These are phyloP conservation scores for Alternaria sp. DNA, from an alignment of 2,329 filamentous ascomycete genomes.

Conservation along the genomic window DNA sequence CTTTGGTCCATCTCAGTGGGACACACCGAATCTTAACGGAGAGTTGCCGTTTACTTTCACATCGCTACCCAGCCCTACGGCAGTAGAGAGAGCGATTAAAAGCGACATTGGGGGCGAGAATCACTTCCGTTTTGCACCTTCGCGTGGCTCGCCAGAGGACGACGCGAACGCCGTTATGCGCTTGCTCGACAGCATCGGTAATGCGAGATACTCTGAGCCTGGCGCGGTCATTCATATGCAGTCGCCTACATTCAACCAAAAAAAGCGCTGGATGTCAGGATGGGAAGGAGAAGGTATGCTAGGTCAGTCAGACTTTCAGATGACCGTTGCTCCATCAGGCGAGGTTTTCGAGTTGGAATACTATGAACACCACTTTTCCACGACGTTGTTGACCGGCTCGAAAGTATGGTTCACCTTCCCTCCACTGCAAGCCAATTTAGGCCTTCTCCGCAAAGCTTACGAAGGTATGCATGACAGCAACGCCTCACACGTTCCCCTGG, in stretches of 20 bases:
- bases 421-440: constrained; percentile 2
- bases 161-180: constrained; percentile 5
- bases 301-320: background rate
- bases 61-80: background rate
- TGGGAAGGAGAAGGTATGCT: constrained; percentile 11
- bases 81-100: constrained; percentile 6
- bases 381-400: constrained; percentile 12
- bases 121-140: constrained; percentile 10
- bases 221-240: constrained; percentile 15
- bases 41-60: background rate
- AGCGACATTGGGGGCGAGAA: constrained; percentile 12
- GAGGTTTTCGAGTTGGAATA: constrained; percentile 16
- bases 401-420: constrained; percentile 18
- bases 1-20: constrained; percentile 1
- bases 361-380: constrained; percentile 8
- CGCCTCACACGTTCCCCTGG: background rate
- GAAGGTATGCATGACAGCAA: background rate
- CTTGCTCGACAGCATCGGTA: constrained; percentile 14
- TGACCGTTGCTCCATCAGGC: constrained; percentile 8
- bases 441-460: background rate
- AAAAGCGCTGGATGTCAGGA: background rate
- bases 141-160: background rate
- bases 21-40: constrained; percentile 6
- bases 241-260: constrained; percentile 11
- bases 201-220: constrained; percentile 2